Percentiles rank a stretch among this genome's conserved stretches.
Evolutionary conservation across 2,329 filamentous ascomycete species (phyloP).

Genomic region (Sordariomycetes sp.): DNA sequence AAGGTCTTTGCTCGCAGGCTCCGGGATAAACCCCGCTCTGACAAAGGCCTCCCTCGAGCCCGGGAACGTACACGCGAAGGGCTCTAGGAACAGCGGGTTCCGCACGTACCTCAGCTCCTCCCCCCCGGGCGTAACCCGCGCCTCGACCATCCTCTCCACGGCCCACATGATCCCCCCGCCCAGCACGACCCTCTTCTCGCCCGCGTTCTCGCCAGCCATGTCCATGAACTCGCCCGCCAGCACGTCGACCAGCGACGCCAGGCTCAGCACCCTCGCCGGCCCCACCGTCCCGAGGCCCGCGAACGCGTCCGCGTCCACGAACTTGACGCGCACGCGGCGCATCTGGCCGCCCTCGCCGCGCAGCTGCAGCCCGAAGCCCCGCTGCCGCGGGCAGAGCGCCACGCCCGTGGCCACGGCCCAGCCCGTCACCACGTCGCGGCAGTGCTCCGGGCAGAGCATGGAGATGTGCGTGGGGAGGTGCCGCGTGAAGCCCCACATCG

Average conservation of each 20-base stretch:
- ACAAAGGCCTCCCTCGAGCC: background rate
- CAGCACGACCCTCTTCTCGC: background rate
- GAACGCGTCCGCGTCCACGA: background rate
- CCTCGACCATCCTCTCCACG: background rate
- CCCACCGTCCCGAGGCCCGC: background rate
- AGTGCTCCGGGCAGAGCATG: conserved; percentile 27
- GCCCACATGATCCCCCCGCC: background rate
- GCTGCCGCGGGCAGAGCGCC: too few relatives aligned
- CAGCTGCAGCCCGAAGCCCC: background rate
- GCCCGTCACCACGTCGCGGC: conserved; percentile 21
- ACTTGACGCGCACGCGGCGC: background rate
- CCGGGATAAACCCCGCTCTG: background rate
- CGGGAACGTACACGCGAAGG: conserved; percentile 1
- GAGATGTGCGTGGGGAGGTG: conserved; percentile 21
- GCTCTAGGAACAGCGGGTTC: background rate
- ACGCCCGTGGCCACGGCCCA: conserved; percentile 24
- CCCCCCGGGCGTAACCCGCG: background rate
- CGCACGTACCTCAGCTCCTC: background rate
- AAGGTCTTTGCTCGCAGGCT: background rate
- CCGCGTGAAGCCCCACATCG: conserved; percentile 27
- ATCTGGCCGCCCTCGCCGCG: background rate
- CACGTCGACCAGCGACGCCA: background rate
- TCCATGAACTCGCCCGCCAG: conserved; percentile 1
- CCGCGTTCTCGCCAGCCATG: background rate
- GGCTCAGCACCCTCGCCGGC: background rate